Percentiles rank a stretch among this genome's conserved stretches.
Conservation (phyloP, 257 asterid genomes). For the Solanum rostratum region DNA sequence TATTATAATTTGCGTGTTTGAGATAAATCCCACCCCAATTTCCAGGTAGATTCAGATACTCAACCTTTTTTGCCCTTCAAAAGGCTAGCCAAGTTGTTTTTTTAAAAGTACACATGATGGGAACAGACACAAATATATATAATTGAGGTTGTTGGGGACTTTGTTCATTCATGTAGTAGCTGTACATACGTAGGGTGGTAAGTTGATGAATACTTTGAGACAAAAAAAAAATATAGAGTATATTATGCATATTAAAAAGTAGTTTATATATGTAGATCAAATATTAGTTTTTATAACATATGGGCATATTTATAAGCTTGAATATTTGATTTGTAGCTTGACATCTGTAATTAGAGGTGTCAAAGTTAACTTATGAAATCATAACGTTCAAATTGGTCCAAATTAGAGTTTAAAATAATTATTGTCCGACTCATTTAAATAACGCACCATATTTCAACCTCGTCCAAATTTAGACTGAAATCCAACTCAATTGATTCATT, state of each 20-base stretch:
- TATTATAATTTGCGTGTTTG: not conserved
- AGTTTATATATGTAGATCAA: not conserved
- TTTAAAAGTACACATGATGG: constrained; percentile 1
- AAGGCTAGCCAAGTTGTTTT: not conserved
- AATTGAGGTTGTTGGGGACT: not conserved
- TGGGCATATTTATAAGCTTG: no score
- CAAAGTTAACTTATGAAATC: not conserved
- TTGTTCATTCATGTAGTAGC: not conserved
- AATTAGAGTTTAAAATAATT: not conserved
- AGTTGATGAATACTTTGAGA: not conserved
- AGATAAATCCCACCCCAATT: constrained; percentile 34
- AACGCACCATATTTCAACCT: not conserved
- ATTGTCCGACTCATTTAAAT: not conserved
- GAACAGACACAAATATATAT: not conserved
- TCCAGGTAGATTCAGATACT: constrained; percentile 52
- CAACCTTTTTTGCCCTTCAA: not conserved
- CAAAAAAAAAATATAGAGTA: not conserved
- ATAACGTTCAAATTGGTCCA: not conserved
- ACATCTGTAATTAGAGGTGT: not conserved
- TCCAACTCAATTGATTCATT: not conserved
- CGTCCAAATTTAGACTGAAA: not conserved
- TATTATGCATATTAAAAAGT: not conserved
- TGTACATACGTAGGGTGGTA: not conserved
- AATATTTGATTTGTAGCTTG: no score
- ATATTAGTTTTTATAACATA: not conserved